Evolutionary conservation across 352 stramenopile genomes (phyloP), one percentile per base, ranked within the genome.

Genomic region (Phytopythium helicoides): DNA sequence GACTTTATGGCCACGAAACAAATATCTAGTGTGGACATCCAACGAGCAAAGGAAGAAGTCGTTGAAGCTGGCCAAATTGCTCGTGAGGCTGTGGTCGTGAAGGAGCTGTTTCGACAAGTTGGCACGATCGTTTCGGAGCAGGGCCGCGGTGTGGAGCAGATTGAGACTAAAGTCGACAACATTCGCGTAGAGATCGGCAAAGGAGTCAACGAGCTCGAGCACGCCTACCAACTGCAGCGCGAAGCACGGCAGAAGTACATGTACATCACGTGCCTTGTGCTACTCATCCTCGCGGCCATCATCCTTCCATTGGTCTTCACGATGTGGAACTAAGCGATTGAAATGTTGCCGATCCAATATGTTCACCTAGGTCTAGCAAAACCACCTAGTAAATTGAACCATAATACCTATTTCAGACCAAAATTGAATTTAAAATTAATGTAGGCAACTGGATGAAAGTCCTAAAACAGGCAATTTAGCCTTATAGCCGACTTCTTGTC

Each of bases 31-130:
- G 61, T 85, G 34, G 80, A 93, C 23, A 64, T 93, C 39, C 76
- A 93, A 40, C 66, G 66, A n/a, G 80, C 82, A 0, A 90, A 93
- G 36, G 82, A 91, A 39, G 81, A 89, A 31, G 71, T 87, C n/a
- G 62, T 80, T 15, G 76, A 87, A 50, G 74, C 79, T 12, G 62
- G 78, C 11, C 71, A 87, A 56, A 76, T 93, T 38, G 76, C 68
- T 4, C 50, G 64, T 31, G 82, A 91, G 50, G 78, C 81, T 11
- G 71, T 82, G 18, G 62, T 81, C 15, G 76, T 93, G 16, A 86
- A 86, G 47, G 70, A 81, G 18, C 55, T 89, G 6, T 91, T 91
- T 61, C 78, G 72, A 31, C 63, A 91, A 47, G 77, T 90, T 1
- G 76, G 76, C 25, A 57, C 61, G n/a, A 71, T 91, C 45, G 61